A percentile compares a stretch with the other conserved stretches of the same genome.
Evolutionary conservation across 441 rosid species (phyloP).

Genomic region (Aquilaria agallochum): DNA sequence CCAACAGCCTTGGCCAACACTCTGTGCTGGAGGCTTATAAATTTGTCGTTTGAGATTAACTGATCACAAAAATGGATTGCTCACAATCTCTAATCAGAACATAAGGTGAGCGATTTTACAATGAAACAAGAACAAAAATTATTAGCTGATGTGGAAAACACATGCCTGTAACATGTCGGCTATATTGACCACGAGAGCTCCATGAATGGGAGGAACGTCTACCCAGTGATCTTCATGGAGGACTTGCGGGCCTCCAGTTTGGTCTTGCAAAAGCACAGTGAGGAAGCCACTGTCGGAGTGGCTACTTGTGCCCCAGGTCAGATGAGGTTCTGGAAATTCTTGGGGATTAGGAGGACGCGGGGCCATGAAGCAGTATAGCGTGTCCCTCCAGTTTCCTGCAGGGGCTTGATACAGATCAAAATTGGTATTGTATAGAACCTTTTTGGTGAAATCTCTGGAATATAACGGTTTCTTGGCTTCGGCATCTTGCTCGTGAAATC

Average conservation of each 20-base stretch:
- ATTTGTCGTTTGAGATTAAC: constrained; percentile 36
- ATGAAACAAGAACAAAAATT: too few species aligned
- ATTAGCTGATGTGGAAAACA: neutral
- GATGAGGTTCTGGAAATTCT: constrained; percentile 26
- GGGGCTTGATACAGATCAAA: too few species aligned
- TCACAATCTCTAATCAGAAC: constrained; percentile 25
- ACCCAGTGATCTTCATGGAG: constrained; percentile 41
- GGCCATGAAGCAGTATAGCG: constrained; percentile 20
- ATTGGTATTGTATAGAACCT: constrained; percentile 21
- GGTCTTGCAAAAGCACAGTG: constrained; percentile 59
- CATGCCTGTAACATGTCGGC: constrained; percentile 58
- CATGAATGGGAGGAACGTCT: constrained; percentile 41
- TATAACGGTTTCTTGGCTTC: constrained; percentile 9
- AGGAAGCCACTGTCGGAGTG: constrained; percentile 37
- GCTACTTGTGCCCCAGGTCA: constrained; percentile 21
- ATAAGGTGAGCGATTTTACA: too few species aligned
- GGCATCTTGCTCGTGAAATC: too few species aligned
- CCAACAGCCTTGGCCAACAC: constrained; percentile 36
- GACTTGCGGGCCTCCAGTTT: constrained; percentile 65
- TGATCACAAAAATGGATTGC: constrained; percentile 24
- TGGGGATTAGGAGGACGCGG: constrained; percentile 21
- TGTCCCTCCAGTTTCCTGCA: constrained; percentile 22
- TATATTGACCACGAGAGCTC: constrained; percentile 41
- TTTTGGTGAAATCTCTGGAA: constrained; percentile 19
- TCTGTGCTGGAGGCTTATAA: constrained; percentile 51